Percentiles rank a stretch among this genome's conserved stretches.
These are phyloP conservation scores for Epichloe festucae DNA, from an alignment of 2,329 filamentous ascomycete species.

Conservation along the genomic window DNA sequence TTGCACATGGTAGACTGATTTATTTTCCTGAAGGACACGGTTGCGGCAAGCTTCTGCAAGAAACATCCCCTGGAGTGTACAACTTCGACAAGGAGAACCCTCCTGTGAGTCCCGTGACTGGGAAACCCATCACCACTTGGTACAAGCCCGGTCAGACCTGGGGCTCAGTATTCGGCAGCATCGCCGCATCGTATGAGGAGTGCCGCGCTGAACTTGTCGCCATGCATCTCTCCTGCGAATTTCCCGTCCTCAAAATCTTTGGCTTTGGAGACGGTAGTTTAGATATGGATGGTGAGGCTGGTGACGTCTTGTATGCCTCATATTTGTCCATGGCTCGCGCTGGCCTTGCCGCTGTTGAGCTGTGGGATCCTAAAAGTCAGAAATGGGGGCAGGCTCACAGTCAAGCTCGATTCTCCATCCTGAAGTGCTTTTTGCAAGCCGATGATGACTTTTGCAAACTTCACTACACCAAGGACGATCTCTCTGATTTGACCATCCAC, in stretches of 20 bases:
- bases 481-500: constrained; percentile 70
- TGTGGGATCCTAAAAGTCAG: constrained; percentile 81
- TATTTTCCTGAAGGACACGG: constrained; percentile 50
- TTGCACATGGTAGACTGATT: constrained; percentile 7
- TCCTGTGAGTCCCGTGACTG: constrained; percentile 66
- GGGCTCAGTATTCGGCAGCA: constrained; percentile 80
- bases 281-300: constrained; percentile 63
- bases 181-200: constrained; percentile 85
- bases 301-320: constrained; percentile 74
- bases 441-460: constrained; percentile 80
- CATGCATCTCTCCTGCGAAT: constrained; percentile 83
- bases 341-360: constrained; percentile 78
- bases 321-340: constrained; percentile 92
- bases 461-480: constrained; percentile 56
- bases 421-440: constrained; percentile 73
- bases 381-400: constrained; percentile 94
- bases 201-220: constrained; percentile 90
- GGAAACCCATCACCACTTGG: constrained; percentile 65
- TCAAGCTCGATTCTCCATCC: constrained; percentile 80
- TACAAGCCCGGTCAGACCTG: constrained; percentile 95
- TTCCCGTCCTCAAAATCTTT: constrained; percentile 78
- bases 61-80: constrained; percentile 66
- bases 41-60: constrained; percentile 85
- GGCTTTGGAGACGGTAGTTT: constrained; percentile 69
- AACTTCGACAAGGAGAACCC: constrained; percentile 82